phyloP scores from a whole-genome alignment of 768 basidiomycete genomes.

The Tricholoma matsutake region DNA sequence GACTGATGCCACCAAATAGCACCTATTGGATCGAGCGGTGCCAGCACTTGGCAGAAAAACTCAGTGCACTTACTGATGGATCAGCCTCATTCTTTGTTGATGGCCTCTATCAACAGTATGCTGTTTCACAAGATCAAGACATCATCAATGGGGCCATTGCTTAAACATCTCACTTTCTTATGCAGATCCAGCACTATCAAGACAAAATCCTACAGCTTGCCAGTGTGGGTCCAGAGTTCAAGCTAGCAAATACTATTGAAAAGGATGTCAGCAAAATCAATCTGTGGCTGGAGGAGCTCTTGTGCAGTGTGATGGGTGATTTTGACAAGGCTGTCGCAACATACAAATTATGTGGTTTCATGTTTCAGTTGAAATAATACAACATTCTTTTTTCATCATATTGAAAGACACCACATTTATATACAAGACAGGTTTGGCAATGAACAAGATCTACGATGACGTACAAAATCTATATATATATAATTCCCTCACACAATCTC shows the following conservation, averaged over 20 bases:
- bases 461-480: too few species aligned
- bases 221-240: too few species aligned
- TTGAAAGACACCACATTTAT: too few species aligned
- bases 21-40: too few species aligned
- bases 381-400: neutral
- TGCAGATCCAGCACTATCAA: neutral
- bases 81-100: too few species aligned
- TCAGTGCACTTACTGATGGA: too few species aligned
- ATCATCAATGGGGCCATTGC: neutral
- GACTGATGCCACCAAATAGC: neutral
- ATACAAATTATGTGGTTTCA: neutral
- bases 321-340: neutral
- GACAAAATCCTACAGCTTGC: neutral
- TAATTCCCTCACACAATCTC: too few species aligned
- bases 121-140: too few species aligned
- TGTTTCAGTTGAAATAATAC: neutral
- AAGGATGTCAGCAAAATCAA: neutral
- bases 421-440: neutral
- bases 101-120: too few species aligned
- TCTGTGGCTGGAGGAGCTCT: neutral
- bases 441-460: neutral
- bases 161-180: neutral
- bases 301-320: neutral
- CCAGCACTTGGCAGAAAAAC: too few species aligned
- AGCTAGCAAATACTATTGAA: neutral